Percentiles rank a stretch among this genome's conserved stretches.
Conservation (phyloP, 371 early-diverging fungal species). For the Rhizopus delemar region DNA sequence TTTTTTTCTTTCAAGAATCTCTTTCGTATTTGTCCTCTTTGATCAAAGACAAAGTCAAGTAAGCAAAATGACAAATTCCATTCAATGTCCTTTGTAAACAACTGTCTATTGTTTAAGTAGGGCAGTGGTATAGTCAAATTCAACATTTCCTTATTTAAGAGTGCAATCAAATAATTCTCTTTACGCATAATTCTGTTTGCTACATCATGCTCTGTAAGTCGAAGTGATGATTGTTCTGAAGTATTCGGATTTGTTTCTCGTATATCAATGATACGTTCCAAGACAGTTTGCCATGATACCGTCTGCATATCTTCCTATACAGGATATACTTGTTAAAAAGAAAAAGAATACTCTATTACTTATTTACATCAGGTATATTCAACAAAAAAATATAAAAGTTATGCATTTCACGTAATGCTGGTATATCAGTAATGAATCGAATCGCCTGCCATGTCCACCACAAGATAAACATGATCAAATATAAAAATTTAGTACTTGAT, state of each 20-base stretch:
- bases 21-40: conserved; percentile 78
- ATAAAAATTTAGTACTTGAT: conserved; percentile 29
- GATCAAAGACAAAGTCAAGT: conserved; percentile 83
- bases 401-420: conserved; percentile 76
- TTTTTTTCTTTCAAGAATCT: conserved; percentile 73
- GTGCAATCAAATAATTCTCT: conserved; percentile 94
- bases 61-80: conserved; percentile 91
- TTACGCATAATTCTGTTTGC: conserved; percentile 94
- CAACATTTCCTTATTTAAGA: conserved; percentile 90
- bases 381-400: conserved; percentile 83
- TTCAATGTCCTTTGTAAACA: conserved; percentile 86
- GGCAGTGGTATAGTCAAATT: conserved; percentile 72
- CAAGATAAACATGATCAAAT: conserved; percentile 61
- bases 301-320: conserved; percentile 75
- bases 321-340: too few relatives aligned
- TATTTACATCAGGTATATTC: conserved; percentile 76
- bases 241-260: conserved; percentile 73
- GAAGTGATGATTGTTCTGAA: conserved; percentile 43
- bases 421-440: conserved; percentile 69
- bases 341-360: too few relatives aligned
- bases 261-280: conserved; percentile 67
- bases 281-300: conserved; percentile 76
- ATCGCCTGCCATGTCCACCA: conserved; percentile 80
- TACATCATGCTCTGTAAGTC: conserved; percentile 86
- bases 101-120: conserved; percentile 44